Percentiles rank a stretch among this genome's conserved stretches.
phyloP scores from a whole-genome alignment of 2,329 filamentous ascomycete species.

The Monilinia fructicola region DNA sequence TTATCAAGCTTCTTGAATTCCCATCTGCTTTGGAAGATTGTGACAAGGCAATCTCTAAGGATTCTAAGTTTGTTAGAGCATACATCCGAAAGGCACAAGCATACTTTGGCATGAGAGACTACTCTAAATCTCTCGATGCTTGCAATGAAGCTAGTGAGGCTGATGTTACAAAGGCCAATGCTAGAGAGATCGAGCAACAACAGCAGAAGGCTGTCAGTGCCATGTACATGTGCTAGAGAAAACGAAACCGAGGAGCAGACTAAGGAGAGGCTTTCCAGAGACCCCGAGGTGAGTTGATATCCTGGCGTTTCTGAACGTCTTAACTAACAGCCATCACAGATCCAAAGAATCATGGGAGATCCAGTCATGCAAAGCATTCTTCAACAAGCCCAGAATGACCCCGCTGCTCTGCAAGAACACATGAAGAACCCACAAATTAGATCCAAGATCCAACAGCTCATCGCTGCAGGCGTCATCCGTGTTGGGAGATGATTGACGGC shows the following conservation, averaged over 20 bases:
- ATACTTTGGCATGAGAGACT: slow-evolving; percentile 96
- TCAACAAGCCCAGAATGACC: slow-evolving; percentile 93
- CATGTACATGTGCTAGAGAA: slow-evolving; percentile 86
- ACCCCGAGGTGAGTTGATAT: slow-evolving; percentile 72
- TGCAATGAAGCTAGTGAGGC: slow-evolving; percentile 78
- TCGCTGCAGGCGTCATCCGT: slow-evolving; percentile 77
- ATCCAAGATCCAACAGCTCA: slow-evolving; percentile 71
- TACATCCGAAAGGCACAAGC: slow-evolving; percentile 97
- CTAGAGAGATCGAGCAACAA: slow-evolving; percentile 89
- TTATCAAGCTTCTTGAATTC: slow-evolving; percentile 96
- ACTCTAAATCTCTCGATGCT: slow-evolving; percentile 88
- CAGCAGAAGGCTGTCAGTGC: slow-evolving; percentile 88
- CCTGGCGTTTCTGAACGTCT: not conserved
- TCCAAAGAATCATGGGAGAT: slow-evolving; percentile 88
- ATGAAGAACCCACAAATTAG: slow-evolving; percentile 89
- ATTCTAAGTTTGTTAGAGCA: slow-evolving; percentile 88
- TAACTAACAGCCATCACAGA: slow-evolving; percentile 46
- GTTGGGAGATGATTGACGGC: slow-evolving; percentile 52
- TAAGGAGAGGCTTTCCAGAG: slow-evolving; percentile 81
- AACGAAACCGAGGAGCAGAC: slow-evolving; percentile 97
- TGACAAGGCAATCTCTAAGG: slow-evolving; percentile 84
- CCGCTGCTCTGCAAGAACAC: slow-evolving; percentile 89
- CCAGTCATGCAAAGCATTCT: slow-evolving; percentile 97
- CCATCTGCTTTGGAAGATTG: slow-evolving; percentile 92
- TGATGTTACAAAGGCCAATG: slow-evolving; percentile 75